These are phyloP conservation scores for Groenewaldozyma tartarivorans DNA, from an alignment of 805 yeast species.

Conservation along the genomic window DNA sequence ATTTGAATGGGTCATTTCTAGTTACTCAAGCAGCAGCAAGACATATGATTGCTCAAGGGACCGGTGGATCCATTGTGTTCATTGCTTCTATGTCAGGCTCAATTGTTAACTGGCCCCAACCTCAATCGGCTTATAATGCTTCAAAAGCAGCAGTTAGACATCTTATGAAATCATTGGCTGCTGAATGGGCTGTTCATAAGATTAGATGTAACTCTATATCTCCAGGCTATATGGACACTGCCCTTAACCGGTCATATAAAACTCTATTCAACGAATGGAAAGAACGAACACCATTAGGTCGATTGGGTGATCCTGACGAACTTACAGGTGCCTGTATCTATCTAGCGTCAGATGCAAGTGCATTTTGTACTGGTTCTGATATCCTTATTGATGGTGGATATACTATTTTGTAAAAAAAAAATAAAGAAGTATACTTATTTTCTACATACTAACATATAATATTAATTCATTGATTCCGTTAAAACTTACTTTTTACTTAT, in stretches of 20 bases:
- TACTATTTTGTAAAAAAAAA: constrained; percentile 26
- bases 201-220: constrained; percentile 59
- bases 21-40: constrained; percentile 59
- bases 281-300: constrained; percentile 53
- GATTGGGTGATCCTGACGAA: constrained; percentile 65
- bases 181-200: constrained; percentile 63
- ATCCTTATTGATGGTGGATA: constrained; percentile 58
- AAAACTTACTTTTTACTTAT: no score
- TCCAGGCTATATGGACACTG: constrained; percentile 65
- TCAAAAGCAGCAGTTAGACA: constrained; percentile 66
- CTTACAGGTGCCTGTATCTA: constrained; percentile 56
- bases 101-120: constrained; percentile 66
- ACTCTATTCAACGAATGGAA: constrained; percentile 49
- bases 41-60: constrained; percentile 50
- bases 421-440: no score
- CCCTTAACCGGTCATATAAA: constrained; percentile 51
- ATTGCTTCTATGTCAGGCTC: constrained; percentile 66
- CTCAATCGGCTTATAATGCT: constrained; percentile 62
- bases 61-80: constrained; percentile 50
- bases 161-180: constrained; percentile 56
- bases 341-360: constrained; percentile 47
- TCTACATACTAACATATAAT: background rate
- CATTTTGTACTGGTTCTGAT: constrained; percentile 59
- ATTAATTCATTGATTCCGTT: background rate
- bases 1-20: constrained; percentile 56